Evolutionary conservation across 2,329 filamentous ascomycete genomes (phyloP).

Genomic region (Endoconidiophora polonica): DNA sequence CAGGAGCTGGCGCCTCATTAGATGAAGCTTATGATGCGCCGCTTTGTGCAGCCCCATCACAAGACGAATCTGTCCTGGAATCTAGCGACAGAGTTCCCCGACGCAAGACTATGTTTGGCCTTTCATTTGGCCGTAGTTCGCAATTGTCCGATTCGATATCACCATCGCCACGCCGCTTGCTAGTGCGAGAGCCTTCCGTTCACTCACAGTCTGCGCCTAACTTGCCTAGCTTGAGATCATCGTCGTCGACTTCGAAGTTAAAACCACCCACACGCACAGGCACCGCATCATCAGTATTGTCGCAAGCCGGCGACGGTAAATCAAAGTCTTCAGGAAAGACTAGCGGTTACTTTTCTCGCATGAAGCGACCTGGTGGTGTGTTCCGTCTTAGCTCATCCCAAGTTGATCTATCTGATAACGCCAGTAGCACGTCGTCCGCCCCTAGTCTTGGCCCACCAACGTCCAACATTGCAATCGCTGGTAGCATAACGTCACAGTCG

Average conservation of each 20-base stretch:
- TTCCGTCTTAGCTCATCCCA: constrained; percentile 24
- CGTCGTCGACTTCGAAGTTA: constrained; percentile 7
- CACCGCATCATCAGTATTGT: constrained; percentile 1
- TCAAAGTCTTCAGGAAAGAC: constrained; percentile 24
- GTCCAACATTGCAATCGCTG: constrained; percentile 21
- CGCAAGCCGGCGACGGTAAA: constrained; percentile 11
- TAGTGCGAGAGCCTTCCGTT: constrained; percentile 4
- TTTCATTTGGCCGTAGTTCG: constrained; percentile 10
- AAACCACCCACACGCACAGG: constrained; percentile 3
- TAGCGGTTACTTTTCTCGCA: constrained; percentile 33
- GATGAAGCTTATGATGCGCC: neutral
- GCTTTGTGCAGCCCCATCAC: constrained; percentile 1
- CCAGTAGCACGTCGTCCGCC: constrained; percentile 29
- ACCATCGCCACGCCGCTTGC: constrained; percentile 10
- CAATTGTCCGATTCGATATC: constrained; percentile 12
- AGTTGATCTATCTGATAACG: constrained; percentile 24
- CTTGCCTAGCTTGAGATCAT: constrained; percentile 9
- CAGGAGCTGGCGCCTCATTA: neutral
- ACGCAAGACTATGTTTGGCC: constrained; percentile 12
- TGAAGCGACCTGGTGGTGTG: constrained; percentile 28
- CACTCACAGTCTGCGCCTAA: constrained; percentile 13
- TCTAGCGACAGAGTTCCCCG: constrained; percentile 6
- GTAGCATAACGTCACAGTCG: constrained; percentile 24
- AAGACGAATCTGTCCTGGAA: constrained; percentile 6
- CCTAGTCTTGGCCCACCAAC: constrained; percentile 25